Percentiles rank a stretch among this genome's conserved stretches.
These are phyloP conservation scores for Trichoderma lentiforme DNA, from an alignment of 2,329 filamentous ascomycete species.

Conservation along the genomic window DNA sequence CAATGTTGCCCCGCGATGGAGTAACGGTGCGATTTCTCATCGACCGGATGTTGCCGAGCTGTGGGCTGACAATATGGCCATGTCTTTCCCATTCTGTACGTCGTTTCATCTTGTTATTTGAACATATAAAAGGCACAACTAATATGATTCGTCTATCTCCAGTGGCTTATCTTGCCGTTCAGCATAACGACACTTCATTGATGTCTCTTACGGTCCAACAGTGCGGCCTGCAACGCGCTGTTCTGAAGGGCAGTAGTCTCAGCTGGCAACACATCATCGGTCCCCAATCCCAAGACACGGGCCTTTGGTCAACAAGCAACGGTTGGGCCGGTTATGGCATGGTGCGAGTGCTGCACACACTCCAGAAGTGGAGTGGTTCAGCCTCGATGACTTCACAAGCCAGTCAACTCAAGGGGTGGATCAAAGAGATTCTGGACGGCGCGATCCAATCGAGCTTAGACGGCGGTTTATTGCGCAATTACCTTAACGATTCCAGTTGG, in stretches of 20 bases:
- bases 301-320: slow-evolving; percentile 21
- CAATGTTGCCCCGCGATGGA: slow-evolving; percentile 9
- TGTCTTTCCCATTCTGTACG: slow-evolving; percentile 21
- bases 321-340: slow-evolving; percentile 21
- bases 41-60: slow-evolving; percentile 19
- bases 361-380: slow-evolving; percentile 19
- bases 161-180: slow-evolving; percentile 13
- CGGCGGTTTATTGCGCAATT: slow-evolving; percentile 17
- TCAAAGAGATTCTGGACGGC: slow-evolving; percentile 21
- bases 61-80: slow-evolving; percentile 22
- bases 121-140: not conserved
- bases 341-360: slow-evolving; percentile 20
- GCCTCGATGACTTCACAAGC: not conserved
- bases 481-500: slow-evolving; percentile 18
- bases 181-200: slow-evolving; percentile 12
- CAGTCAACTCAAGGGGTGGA: slow-evolving; percentile 16
- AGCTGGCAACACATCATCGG: slow-evolving; percentile 22
- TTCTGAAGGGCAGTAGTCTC: slow-evolving; percentile 17
- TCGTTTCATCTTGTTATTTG: not conserved
- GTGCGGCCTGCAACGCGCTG: slow-evolving; percentile 18
- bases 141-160: not conserved
- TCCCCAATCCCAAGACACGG: slow-evolving; percentile 20
- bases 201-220: slow-evolving; percentile 16
- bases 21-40: slow-evolving; percentile 20
- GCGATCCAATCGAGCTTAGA: slow-evolving; percentile 10